Percentiles rank a stretch among this genome's conserved stretches.
Evolutionary conservation across 352 stramenopile species (phyloP).

Genomic region (Blastocystis sp.): DNA sequence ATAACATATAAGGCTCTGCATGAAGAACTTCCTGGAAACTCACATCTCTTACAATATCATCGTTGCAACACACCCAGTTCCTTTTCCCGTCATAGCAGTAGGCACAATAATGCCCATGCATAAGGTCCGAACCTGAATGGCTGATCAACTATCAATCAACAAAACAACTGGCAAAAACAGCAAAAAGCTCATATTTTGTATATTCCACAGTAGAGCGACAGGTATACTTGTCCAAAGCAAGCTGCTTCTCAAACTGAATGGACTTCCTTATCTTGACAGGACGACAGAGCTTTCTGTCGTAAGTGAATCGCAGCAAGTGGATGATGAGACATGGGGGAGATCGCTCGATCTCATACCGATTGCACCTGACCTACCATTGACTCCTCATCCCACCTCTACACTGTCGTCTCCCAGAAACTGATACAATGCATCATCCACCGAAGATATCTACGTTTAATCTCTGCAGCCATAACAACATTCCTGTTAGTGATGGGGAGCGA

Average conservation of each 20-base stretch:
- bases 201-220: background rate
- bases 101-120: constrained; percentile 4
- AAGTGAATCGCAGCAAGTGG: constrained; percentile 44
- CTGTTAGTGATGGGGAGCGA: background rate
- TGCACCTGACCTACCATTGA: no score
- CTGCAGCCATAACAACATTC: background rate
- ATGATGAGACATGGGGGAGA: constrained; percentile 10
- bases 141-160: constrained; percentile 20
- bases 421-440: background rate
- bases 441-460: constrained; percentile 19
- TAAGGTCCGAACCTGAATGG: background rate
- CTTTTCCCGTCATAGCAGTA: background rate
- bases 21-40: constrained; percentile 53
- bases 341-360: background rate
- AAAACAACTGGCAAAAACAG: background rate
- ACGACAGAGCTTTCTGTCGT: background rate
- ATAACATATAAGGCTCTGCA: constrained; percentile 35
- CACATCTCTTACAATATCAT: constrained; percentile 29
- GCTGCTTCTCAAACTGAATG: background rate
- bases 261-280: constrained; percentile 8
- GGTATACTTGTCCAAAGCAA: background rate
- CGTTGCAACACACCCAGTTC: constrained; percentile 26
- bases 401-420: background rate
- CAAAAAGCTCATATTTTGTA: constrained; percentile 15
- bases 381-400: background rate